Conservation (phyloP, 306 rosid species). For the Quercus aquifolioides region DNA sequence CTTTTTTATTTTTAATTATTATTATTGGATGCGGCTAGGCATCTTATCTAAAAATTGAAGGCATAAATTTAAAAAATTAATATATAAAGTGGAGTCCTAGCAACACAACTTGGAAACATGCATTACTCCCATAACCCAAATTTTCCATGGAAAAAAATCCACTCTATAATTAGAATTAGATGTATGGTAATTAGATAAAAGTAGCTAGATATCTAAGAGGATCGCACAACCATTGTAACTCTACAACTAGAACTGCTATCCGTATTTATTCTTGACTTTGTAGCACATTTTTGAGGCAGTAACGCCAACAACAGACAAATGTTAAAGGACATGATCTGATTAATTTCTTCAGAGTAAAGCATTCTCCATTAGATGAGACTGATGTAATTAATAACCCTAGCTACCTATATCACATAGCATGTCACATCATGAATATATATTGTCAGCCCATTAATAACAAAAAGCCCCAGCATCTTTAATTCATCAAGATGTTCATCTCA, state of each 20-base stretch:
- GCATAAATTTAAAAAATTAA: not conserved
- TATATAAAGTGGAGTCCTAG: not conserved
- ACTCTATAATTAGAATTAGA: too few species aligned
- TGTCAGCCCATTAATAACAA: not conserved
- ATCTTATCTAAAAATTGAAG: not conserved
- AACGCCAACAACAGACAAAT: not conserved
- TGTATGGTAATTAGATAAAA: too few species aligned
- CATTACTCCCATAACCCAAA: too few species aligned
- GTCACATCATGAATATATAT: not conserved
- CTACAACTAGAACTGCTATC: too few species aligned
- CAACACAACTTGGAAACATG: not conserved
- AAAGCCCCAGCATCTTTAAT: not conserved
- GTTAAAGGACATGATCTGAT: not conserved
- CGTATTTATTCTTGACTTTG: too few species aligned
- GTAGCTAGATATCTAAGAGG: too few species aligned
- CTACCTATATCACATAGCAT: not conserved
- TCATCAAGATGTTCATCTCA: not conserved
- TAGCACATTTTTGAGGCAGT: too few species aligned
- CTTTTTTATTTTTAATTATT: too few species aligned
- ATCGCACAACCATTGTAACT: too few species aligned
- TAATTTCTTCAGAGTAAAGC: not conserved
- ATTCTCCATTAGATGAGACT: not conserved
- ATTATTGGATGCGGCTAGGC: not conserved
- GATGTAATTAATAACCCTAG: conserved; percentile 6
- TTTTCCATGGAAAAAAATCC: too few species aligned